Conservation (phyloP, 805 yeast genomes). For the Pichia paraexigua region DNA sequence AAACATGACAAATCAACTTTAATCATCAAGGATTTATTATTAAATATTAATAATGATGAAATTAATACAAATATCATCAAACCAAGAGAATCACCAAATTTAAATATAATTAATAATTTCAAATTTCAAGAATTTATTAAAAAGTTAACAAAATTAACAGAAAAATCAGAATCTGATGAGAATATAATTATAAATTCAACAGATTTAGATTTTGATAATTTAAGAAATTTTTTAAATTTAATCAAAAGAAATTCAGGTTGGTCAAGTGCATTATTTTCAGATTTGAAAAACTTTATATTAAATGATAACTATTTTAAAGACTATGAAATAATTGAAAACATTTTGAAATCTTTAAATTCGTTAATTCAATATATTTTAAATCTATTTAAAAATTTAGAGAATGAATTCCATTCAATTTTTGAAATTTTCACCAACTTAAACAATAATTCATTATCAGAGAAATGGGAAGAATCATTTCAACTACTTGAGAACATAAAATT, state of each 20-base stretch:
- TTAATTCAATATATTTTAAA: conserved; percentile 44
- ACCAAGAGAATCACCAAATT: conserved; percentile 28
- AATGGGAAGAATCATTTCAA: conserved; percentile 32
- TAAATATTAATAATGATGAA: conserved; percentile 21
- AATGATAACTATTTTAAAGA: conserved; percentile 16
- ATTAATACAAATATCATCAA: conserved; percentile 23
- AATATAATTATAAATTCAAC: conserved; percentile 18
- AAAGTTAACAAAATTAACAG: neutral
- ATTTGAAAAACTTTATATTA: conserved; percentile 24
- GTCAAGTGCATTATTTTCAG: conserved; percentile 31
- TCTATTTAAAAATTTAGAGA: conserved; percentile 35
- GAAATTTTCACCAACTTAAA: conserved; percentile 30
- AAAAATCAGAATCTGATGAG: conserved; percentile 8
- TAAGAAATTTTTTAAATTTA: conserved; percentile 32
- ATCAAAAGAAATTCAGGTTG: conserved; percentile 32
- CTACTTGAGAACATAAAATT: conserved; percentile 22
- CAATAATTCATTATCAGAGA: conserved; percentile 35
- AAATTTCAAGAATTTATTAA: neutral
- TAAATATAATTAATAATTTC: neutral
- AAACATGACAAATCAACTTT: conserved; percentile 12
- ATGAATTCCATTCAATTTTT: conserved; percentile 31
- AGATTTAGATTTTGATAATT: conserved; percentile 28
- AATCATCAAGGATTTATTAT: conserved; percentile 16
- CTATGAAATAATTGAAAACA: conserved; percentile 31
- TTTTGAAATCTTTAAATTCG: conserved; percentile 42